phyloP scores from a whole-genome alignment of 1,284 basidiomycete species.

The Ceratorhiza oryzae-sativae region DNA sequence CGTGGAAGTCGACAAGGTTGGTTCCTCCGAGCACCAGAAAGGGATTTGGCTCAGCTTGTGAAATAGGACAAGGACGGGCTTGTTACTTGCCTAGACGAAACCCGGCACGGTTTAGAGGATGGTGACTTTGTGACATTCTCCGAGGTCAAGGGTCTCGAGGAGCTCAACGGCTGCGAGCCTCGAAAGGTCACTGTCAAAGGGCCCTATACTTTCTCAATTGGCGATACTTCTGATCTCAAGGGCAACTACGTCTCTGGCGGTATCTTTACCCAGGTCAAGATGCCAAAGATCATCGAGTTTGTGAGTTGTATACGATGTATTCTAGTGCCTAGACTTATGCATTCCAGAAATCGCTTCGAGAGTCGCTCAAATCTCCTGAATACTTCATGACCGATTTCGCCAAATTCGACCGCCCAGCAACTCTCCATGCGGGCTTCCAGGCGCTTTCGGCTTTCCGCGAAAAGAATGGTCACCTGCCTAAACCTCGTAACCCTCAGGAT shows the following conservation, averaged over 20 bases:
- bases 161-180: conserved; percentile 90
- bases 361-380: conserved; percentile 85
- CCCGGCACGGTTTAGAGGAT: conserved; percentile 96
- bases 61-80: conserved; percentile 82
- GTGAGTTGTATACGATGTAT: conserved; percentile 58
- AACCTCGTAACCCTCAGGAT: conserved; percentile 85
- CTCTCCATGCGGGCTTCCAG: conserved; percentile 95
- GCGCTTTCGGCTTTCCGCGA: conserved; percentile 85
- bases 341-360: conserved; percentile 89
- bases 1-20: conserved; percentile 84
- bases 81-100: conserved; percentile 97
- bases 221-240: conserved; percentile 77
- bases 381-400: conserved; percentile 96
- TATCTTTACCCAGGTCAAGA: conserved; percentile 98
- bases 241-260: conserved; percentile 88
- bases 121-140: conserved; percentile 97
- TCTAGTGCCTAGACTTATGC: not conserved
- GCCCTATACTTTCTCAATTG: conserved; percentile 95
- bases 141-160: conserved; percentile 97
- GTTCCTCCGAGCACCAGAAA: conserved; percentile 38
- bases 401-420: conserved; percentile 93
- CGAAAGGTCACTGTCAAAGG: conserved; percentile 94
- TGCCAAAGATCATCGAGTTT: conserved; percentile 95
- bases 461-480: conserved; percentile 75
- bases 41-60: not conserved